These are phyloP conservation scores for Senna tora DNA, from an alignment of 306 rosid genomes.

Conservation along the genomic window DNA sequence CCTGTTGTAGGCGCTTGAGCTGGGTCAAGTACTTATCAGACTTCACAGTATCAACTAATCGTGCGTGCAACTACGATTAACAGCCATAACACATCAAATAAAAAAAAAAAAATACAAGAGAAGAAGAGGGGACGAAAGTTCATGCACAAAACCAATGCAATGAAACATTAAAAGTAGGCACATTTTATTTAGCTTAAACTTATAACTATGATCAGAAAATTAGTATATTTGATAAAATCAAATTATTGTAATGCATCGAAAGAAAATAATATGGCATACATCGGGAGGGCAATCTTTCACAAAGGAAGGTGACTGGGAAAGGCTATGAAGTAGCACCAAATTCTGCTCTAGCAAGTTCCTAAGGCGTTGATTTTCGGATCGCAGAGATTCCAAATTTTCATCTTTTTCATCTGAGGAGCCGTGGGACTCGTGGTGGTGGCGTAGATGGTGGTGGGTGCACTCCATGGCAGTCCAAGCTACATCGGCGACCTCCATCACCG, in stretches of 20 bases:
- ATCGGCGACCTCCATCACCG: conserved; percentile 95
- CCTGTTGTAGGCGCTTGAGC: conserved; percentile 63
- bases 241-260: neutral
- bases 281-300: conserved; percentile 81
- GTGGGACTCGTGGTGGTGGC: conserved; percentile 38
- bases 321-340: conserved; percentile 65
- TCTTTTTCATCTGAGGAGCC: conserved; percentile 45
- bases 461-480: conserved; percentile 90
- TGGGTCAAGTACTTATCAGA: conserved; percentile 71
- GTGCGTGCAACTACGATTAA: conserved; percentile 62
- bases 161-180: neutral
- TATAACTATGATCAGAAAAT: neutral
- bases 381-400: conserved; percentile 57
- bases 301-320: conserved; percentile 68
- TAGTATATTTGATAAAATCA: neutral
- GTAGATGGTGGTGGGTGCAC: conserved; percentile 59
- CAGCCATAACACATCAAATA: conserved; percentile 22
- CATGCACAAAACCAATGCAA: neutral
- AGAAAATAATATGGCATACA: conserved; percentile 38
- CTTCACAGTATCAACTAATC: conserved; percentile 67
- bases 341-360: conserved; percentile 72
- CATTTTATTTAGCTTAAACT: neutral
- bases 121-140: neutral
- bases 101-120: neutral
- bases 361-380: conserved; percentile 78